Percentiles rank a stretch among this genome's conserved stretches.
Evolutionary conservation across 257 asterid genomes (phyloP).

Genomic region (Knoxia roxburghii): DNA sequence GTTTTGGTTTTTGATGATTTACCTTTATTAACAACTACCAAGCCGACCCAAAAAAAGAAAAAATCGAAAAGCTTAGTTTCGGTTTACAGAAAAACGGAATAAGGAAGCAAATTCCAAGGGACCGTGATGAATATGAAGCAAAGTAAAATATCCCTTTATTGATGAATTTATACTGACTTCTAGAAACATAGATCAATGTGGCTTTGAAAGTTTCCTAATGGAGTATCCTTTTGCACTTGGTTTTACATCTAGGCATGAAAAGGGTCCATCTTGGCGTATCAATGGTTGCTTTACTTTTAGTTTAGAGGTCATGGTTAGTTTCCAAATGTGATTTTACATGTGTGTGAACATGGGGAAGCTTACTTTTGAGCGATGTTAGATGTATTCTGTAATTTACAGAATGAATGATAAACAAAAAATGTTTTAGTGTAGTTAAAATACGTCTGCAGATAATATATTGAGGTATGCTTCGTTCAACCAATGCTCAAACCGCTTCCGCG

Average conservation of each 20-base stretch:
- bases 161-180: neutral
- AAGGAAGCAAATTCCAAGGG: neutral
- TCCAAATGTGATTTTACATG: neutral
- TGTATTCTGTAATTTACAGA: neutral
- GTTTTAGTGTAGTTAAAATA: neutral
- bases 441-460: neutral
- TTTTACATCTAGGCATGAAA: neutral
- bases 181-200: neutral
- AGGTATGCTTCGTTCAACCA: neutral
- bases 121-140: neutral
- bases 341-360: neutral
- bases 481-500: neutral
- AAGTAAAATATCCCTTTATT: slow-evolving; percentile 2
- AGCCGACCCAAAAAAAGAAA: too few relatives aligned
- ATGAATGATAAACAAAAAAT: neutral
- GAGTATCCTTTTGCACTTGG: neutral
- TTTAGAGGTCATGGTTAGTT: neutral
- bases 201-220: neutral
- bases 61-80: neutral
- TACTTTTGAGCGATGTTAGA: neutral
- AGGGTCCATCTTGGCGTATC: neutral
- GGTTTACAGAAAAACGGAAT: neutral
- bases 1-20: neutral
- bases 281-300: neutral
- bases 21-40: neutral